These are phyloP conservation scores for Colletotrichum musicola DNA, from an alignment of 2,329 filamentous ascomycete species.

Conservation along the genomic window DNA sequence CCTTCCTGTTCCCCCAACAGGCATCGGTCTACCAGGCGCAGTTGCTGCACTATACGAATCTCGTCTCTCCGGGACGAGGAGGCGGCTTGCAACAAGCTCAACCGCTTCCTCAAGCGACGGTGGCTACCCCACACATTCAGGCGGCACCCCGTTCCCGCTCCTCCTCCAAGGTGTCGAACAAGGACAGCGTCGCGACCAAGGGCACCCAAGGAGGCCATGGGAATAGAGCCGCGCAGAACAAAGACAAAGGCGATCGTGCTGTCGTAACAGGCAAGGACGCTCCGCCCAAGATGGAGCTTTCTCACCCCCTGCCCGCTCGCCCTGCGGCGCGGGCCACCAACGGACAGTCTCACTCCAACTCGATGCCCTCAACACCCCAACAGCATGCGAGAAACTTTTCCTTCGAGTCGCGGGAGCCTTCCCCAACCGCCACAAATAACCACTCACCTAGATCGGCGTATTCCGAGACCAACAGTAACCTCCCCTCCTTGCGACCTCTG, in stretches of 20 bases:
- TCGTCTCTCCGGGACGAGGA: constrained; percentile 69
- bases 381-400: constrained; percentile 88
- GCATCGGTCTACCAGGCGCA: constrained; percentile 71
- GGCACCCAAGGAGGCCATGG: constrained; percentile 70
- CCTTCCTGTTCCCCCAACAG: constrained; percentile 70
- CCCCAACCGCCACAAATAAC: constrained; percentile 80
- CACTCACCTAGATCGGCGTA: constrained; percentile 92
- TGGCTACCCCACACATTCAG: constrained; percentile 69
- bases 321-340: constrained; percentile 43
- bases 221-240: constrained; percentile 70
- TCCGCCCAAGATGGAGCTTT: constrained; percentile 60
- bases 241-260: constrained; percentile 72
- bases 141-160: constrained; percentile 69
- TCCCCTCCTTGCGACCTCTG: constrained; percentile 76
- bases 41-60: constrained; percentile 74
- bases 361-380: constrained; percentile 92
- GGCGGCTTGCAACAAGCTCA: constrained; percentile 66
- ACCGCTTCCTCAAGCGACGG: constrained; percentile 61
- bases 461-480: constrained; percentile 84
- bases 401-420: constrained; percentile 82
- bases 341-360: constrained; percentile 76
- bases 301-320: constrained; percentile 42
- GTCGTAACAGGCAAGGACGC: constrained; percentile 71
- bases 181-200: constrained; percentile 61
- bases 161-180: constrained; percentile 70